Conservation (phyloP, 352 stramenopile genomes). For the Phytophthora brassicae region DNA sequence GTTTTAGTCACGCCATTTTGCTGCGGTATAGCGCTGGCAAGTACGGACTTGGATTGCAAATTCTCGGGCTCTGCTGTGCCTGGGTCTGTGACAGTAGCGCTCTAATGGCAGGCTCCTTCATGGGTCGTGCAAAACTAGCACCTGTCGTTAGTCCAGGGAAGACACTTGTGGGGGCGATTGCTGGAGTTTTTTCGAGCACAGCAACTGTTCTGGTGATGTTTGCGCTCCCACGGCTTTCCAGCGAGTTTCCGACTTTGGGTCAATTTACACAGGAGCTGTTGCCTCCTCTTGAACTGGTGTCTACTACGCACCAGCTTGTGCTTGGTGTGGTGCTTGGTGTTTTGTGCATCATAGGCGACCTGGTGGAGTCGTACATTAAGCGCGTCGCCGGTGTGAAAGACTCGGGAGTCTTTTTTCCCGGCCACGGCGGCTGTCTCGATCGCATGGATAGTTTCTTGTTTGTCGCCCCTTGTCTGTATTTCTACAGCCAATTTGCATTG, state of each 20-base stretch:
- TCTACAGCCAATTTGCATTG: conserved; percentile 41
- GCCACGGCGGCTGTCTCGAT: conserved; percentile 76
- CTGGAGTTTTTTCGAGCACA: conserved; percentile 52
- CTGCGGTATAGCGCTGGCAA: conserved; percentile 45
- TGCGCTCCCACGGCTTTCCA: conserved; percentile 22
- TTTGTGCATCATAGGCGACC: conserved; percentile 64
- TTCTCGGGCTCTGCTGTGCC: conserved; percentile 59
- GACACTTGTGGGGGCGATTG: conserved; percentile 55
- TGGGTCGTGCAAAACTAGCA: conserved; percentile 64
- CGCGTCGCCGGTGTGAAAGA: conserved; percentile 71
- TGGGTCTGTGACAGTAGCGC: conserved; percentile 74
- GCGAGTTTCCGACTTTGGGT: conserved; percentile 9
- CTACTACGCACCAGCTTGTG: conserved; percentile 39
- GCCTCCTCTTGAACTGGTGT: conserved; percentile 28
- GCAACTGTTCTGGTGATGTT: conserved; percentile 52
- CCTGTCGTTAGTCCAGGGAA: conserved; percentile 70
- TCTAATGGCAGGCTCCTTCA: conserved; percentile 53
- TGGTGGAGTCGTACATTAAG: conserved; percentile 74
- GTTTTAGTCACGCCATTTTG: conserved; percentile 65
- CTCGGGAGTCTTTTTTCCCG: conserved; percentile 70
- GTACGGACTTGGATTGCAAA: conserved; percentile 59
- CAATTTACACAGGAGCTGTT: conserved; percentile 30
- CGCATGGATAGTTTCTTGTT: conserved; percentile 83
- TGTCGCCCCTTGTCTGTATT: conserved; percentile 62
- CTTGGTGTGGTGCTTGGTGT: conserved; percentile 51